A percentile compares a stretch with the other conserved stretches of the same genome.
phyloP scores from a whole-genome alignment of 805 yeast species.

The Starmera quercuum region DNA sequence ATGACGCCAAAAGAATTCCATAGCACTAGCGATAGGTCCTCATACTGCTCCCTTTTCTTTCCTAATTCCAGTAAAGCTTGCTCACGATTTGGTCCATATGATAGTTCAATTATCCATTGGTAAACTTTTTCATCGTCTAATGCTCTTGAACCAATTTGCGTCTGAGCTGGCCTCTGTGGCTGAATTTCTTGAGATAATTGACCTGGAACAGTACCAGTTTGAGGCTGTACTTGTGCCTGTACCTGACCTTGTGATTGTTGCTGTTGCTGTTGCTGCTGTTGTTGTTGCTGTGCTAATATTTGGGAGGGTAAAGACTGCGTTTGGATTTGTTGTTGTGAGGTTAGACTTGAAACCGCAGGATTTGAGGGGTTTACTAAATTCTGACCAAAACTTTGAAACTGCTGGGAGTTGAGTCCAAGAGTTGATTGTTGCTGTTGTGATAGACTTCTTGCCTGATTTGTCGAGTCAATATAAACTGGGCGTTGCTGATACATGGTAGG shows the following conservation, averaged over 20 bases:
- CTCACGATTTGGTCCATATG: slow-evolving; percentile 86
- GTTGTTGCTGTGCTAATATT: slow-evolving; percentile 10
- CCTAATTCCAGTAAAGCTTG: slow-evolving; percentile 90
- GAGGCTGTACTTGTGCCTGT: slow-evolving; percentile 1
- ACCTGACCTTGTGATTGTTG: slow-evolving; percentile 2
- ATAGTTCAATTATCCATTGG: slow-evolving; percentile 84
- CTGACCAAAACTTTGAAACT: slow-evolving; percentile 1
- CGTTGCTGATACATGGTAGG: slow-evolving; percentile 1
- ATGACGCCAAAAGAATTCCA: slow-evolving; percentile 98
- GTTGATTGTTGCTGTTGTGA: slow-evolving; percentile 7
- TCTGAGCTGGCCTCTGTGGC: slow-evolving; percentile 2
- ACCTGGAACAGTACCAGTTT: slow-evolving; percentile 6
- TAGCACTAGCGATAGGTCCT: slow-evolving; percentile 82
- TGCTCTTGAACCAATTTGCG: slow-evolving; percentile 29
- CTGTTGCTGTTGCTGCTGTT: slow-evolving; percentile 10
- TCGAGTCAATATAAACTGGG: not conserved
- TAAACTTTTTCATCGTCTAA: slow-evolving; percentile 76
- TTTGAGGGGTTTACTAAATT: slow-evolving; percentile 1
- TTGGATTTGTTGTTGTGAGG: slow-evolving; percentile 13
- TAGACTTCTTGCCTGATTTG: slow-evolving; percentile 1
- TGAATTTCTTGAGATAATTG: slow-evolving; percentile 7
- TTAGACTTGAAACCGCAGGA: not conserved
- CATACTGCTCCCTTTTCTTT: slow-evolving; percentile 89
- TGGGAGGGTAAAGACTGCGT: slow-evolving; percentile 4
- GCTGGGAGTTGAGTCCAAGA: not conserved